A percentile compares a stretch with the other conserved stretches of the same genome.
Evolutionary conservation across 2,329 filamentous ascomycete species (phyloP).

Genomic region (Neoarthrinium moseri): DNA sequence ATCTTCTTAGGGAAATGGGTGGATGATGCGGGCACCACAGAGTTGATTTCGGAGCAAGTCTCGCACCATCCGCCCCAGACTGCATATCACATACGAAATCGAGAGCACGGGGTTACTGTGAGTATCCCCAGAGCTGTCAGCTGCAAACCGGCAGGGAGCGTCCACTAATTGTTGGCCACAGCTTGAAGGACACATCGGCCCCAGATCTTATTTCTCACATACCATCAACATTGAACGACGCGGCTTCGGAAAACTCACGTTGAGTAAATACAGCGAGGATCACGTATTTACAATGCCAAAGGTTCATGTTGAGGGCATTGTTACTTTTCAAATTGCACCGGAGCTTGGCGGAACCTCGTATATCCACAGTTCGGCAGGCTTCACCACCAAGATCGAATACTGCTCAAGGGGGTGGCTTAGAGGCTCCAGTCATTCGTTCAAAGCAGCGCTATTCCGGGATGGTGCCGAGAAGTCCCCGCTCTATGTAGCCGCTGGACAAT

Average conservation of each 20-base stretch:
- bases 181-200: constrained; percentile 88
- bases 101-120: constrained; percentile 68
- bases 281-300: constrained; percentile 90
- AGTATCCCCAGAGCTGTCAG: no score
- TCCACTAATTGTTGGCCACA: no score
- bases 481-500: constrained; percentile 86
- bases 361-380: constrained; percentile 85
- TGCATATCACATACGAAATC: constrained; percentile 89
- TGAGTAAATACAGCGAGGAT: constrained; percentile 40
- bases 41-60: constrained; percentile 91
- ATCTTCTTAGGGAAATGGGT: constrained; percentile 91
- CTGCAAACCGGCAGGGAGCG: no score
- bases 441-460: constrained; percentile 70
- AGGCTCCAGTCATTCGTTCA: constrained; percentile 92
- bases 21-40: constrained; percentile 76
- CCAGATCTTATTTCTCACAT: constrained; percentile 91
- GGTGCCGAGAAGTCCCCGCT: constrained; percentile 64
- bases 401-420: constrained; percentile 91
- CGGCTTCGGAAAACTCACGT: constrained; percentile 79
- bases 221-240: constrained; percentile 96
- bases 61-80: constrained; percentile 93
- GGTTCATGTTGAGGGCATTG: constrained; percentile 90
- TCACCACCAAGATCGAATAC: constrained; percentile 88
- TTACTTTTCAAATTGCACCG: constrained; percentile 83
- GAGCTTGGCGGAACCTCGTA: constrained; percentile 84